Evolutionary conservation across 768 basidiomycete genomes (phyloP), one percentile per base, ranked within the genome.

Genomic region (Leccinum imitatum): DNA sequence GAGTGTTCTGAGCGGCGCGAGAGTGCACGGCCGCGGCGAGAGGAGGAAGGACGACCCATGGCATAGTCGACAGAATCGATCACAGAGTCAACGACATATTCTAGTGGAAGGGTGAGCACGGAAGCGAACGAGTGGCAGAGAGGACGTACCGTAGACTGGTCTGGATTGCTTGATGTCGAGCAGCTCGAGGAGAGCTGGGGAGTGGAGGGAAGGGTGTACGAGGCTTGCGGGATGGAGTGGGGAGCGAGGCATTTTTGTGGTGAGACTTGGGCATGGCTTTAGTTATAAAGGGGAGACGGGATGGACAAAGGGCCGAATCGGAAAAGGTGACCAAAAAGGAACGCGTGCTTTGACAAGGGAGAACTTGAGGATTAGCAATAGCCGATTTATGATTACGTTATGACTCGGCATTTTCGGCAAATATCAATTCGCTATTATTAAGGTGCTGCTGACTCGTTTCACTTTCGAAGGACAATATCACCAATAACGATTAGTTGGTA

Each of bases 21-120:
- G 41, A 74, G 55, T 3, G 77, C 59, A 59, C 84, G 84, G 21
- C 85, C 84, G 11, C 82, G 78, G 2, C 75, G 70, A 0, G 82
- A 81, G 17, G 84, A 80, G 19, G 85, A 81, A 17, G 87, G 79
- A 30, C 86, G 82, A n/a, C 86, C 84, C 74, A 91, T 83, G 14
- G 89, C 88, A 68, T 81, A 89, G 74, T 90, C 87, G 56, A 91
- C 90, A 0, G 89, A 86, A 61, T 91, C 89, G 6, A 81, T 76
- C 8, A 90, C 86, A 23, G 73, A 79, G 71, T 91, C 87, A 14
- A 89, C 82, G 58, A 87, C 76, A 73, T 89, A 86, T 58, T 91
- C 90, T 91, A n/a, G 52, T 52, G 30, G 6, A 14, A 53, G 44
- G 14, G 39, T 61, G 17, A 59, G 58, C 0, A 8, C 33, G 59